Conservation (phyloP, 192 early-diverging fungal genomes). For the Lunasporangiospora selenospora region DNA sequence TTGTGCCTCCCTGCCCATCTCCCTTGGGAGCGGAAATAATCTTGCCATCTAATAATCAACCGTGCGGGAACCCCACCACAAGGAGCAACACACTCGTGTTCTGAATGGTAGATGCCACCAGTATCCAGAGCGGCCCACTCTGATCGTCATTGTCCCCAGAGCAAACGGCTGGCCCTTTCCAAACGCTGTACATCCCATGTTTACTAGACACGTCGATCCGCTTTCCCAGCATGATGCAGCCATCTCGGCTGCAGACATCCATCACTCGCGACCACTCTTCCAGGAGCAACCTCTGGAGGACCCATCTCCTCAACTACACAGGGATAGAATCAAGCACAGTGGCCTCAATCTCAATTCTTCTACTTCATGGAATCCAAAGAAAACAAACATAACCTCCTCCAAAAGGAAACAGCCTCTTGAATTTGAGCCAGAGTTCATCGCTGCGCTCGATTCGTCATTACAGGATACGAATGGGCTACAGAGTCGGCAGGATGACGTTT, state of each 20-base stretch:
- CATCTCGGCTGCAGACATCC: slow-evolving; percentile 15
- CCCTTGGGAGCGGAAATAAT: too few relatives aligned
- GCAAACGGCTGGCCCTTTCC: too few relatives aligned
- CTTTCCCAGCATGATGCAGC: slow-evolving; percentile 11
- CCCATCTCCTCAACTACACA: background rate
- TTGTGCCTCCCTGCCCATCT: too few relatives aligned
- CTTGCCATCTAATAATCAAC: too few relatives aligned
- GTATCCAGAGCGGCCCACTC: too few relatives aligned
- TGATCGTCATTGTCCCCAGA: too few relatives aligned
- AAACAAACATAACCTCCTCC: slow-evolving; percentile 3
- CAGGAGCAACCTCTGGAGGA: background rate
- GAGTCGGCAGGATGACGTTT: background rate
- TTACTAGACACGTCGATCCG: slow-evolving; percentile 34
- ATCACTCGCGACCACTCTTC: background rate
- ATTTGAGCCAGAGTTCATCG: slow-evolving; percentile 40
- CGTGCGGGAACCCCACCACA: too few relatives aligned
- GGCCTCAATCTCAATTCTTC: background rate
- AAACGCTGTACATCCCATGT: too few relatives aligned
- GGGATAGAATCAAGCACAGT: background rate
- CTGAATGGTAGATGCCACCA: too few relatives aligned
- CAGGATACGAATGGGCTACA: too few relatives aligned
- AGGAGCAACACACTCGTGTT: too few relatives aligned
- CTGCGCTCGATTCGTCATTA: slow-evolving; percentile 22
- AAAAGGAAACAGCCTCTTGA: slow-evolving; percentile 32
- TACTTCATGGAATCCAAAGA: background rate